Evolutionary conservation across 2,329 filamentous ascomycete genomes (phyloP), one percentile per base, ranked within the genome.

Genomic region (Lachnellula suecica): DNA sequence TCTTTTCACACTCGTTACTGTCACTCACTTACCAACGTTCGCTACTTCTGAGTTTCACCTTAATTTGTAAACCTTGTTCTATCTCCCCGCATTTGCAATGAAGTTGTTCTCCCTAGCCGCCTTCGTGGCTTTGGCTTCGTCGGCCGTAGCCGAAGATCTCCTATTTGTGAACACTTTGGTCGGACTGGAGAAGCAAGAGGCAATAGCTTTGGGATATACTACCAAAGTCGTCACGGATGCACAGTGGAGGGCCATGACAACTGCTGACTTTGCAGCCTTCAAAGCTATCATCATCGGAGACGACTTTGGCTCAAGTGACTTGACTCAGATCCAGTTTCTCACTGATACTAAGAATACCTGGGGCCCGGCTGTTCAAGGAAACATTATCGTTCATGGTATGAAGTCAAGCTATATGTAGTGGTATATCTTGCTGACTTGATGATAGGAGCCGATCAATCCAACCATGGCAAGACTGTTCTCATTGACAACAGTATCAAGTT

Each of bases 251-350:
- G 52, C 63, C 38, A 70, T 73, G 66, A 71, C 67, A 7, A 70
- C 71, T 2, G 64, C 64, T 31, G 73, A 77, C 53, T 75, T 75
- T 60, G 67, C 71, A 42, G 64, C 68, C 49, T 77, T 69, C 69
- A 74, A 72, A 59, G 73, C 73, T 11, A 72, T 77, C 46, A 62
- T 77, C 48, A 64, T 76, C 34, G 69, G 71, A 6, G 74, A 77
- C 53, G 68, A 71, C 10, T 61, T 52, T 37, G 50, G 66, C 43
- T 70, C 70, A 53, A 64, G 63, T 7, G 58, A 61, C 45, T 58
- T 62, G 13, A 53, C 49, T 46, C 56, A 59, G 13, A 66, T 75
- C 51, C 59, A 66, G 24, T 72, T 74, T 50, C 63, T 75, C 9
- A 64, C 69, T 25, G 66, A 69, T 34, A 72, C 71, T 22, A 73